Evolutionary conservation across 208 protist genomes (phyloP), one percentile per base, ranked within the genome.

Genomic region (Wallacemonas sp.): DNA sequence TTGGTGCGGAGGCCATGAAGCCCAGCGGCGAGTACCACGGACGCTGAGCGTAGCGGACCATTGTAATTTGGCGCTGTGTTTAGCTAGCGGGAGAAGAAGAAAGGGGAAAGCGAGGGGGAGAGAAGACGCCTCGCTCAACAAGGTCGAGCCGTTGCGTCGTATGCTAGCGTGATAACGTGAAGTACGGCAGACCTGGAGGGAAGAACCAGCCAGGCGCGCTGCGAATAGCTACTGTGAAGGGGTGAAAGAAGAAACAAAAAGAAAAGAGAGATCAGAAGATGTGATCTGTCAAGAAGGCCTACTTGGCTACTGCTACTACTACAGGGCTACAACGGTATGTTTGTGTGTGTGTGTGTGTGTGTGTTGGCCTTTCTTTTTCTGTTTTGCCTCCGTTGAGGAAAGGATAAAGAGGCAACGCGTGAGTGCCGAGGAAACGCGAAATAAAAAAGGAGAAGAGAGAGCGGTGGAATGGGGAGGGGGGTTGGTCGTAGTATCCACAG

Each of bases 1-100:
- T 71, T 27, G 91, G 87, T 17, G 67, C 55, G 6, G 67, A 79
- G 46, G 70, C 84, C 87, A 96, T 93, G 73, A 90, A 90, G 44
- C 85, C 85, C n/a, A 96, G 65, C 17, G 91, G 91, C 45, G 67
- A 75, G 73, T 87, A 96, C 87, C 87, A 96, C 46, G 91, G 87
- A 27, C 91, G 85, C 48, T 83, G 79, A 9, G 81, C 72, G 62
- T 96, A 96, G 48, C 91, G 87, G 3, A 87, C 82, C 90, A 95
- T 95, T 21, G 61, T 83, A 53, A 36, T 33, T 46, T 53, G 24
- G 3, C 30, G 4, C 38, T 22, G 21, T 38, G 41, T 6, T 41
- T 59, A 37, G 29, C 22, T 0, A n/a, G n/a, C n/a, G n/a, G 30
- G 22, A 69, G 30, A 63, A 69, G 65, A 65, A 41, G 65, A 55